phyloP scores from a whole-genome alignment of 2,329 filamentous ascomycete genomes.

The Aspergillus proliferans region DNA sequence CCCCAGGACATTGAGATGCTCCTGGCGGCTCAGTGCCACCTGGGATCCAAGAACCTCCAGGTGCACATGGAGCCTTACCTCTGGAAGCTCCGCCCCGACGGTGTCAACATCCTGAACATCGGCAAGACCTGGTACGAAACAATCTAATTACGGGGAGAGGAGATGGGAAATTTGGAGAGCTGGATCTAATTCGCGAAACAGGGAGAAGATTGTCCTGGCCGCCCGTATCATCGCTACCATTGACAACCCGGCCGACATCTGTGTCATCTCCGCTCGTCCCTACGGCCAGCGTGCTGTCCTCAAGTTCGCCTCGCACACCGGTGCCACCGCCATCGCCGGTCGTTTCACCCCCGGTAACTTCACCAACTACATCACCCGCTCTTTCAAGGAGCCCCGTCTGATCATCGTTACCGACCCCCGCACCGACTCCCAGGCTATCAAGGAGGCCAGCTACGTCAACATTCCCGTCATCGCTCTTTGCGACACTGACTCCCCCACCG shows the following conservation, averaged over 20 bases:
- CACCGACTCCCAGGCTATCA: conserved; percentile 99
- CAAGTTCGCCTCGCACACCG: conserved; percentile 99
- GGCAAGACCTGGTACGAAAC: conserved; percentile 92
- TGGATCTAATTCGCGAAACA: conserved; percentile 36
- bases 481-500: conserved; percentile 98
- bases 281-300: conserved; percentile 99
- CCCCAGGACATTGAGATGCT: conserved; percentile 99
- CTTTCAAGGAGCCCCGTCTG: conserved; percentile 99
- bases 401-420: conserved; percentile 99
- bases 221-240: conserved; percentile 98
- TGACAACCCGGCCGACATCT: conserved; percentile 99
- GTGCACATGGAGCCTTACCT: conserved; percentile 99
- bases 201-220: conserved; percentile 99
- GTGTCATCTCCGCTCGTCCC: conserved; percentile 98
- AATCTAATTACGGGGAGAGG: background rate
- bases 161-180: background rate
- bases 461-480: conserved; percentile 98
- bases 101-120: conserved; percentile 98
- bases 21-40: conserved; percentile 90
- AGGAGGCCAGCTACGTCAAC: conserved; percentile 99
- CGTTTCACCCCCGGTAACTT: conserved; percentile 99
- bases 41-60: conserved; percentile 98
- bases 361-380: conserved; percentile 99
- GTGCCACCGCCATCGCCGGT: conserved; percentile 94
- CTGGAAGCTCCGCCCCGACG: conserved; percentile 98